Evolutionary conservation across 2,329 filamentous ascomycete genomes (phyloP), one percentile per base, ranked within the genome.

Genomic region (Emmonsia crescens): DNA sequence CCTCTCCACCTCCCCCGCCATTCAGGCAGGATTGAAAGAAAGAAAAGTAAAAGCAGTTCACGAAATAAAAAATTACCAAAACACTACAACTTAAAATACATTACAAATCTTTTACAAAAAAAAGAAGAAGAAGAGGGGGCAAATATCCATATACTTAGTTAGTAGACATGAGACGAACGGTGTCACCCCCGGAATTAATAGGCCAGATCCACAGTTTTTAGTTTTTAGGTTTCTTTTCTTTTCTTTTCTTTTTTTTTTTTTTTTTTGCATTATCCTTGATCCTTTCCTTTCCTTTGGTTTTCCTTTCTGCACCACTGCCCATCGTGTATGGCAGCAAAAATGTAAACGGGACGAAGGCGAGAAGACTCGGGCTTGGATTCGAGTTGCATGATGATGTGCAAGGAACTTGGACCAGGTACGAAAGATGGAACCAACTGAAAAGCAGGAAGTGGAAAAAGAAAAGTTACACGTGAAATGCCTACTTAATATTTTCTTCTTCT

Each of bases 271-370:
- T 60, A 36, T 55, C 19, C 33, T 31, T 46, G 21, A 31, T 44
- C 59, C 12, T 55, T 48, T n/a, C n/a, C n/a, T 5, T 27, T 31
- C 21, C 21, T 31, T 44, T 60, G 38, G 31, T 21, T 55, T 51
- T 31, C 19, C 24, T 9, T 46, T 31, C 57, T 60, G 59, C 59
- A 60, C 59, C 5, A 42, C 46, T 49, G 59, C 59, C 49, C 59
- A 60, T 60, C 49, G 44, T 44, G 31, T 60, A 54, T 52, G 38
- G 48, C 38, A 40, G 38, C 21, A 60, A 60, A 60, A 40, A 19
- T 38, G 49, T 51, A n/a, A 57, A 48, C 10, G 27, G 56, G 21
- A 31, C 14, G 55, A 31, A 57, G 27, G 56, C 40, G 38, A 33
- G 42, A 21, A 55, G 24, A 46, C 58, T 60, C 33, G 21, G 59